These are phyloP conservation scores for Thelonectria blattea DNA, from an alignment of 2,329 filamentous ascomycete genomes.

Conservation along the genomic window DNA sequence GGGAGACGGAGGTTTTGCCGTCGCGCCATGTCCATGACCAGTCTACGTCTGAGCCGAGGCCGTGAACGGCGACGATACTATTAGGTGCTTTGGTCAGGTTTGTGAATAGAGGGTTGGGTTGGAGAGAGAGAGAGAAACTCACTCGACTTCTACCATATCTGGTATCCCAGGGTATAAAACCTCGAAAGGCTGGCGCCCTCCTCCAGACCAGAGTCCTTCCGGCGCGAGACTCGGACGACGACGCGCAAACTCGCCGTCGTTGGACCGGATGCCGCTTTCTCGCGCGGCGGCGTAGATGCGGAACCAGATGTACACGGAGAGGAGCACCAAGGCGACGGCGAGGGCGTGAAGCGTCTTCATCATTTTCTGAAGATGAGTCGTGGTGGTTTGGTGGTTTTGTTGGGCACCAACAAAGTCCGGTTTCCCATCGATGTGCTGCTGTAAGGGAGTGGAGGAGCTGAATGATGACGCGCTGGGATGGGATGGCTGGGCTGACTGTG, in stretches of 20 bases:
- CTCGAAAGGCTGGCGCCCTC: not conserved
- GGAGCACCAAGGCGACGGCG: not conserved
- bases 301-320: not conserved
- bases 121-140: not conserved
- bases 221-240: not conserved
- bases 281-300: not conserved
- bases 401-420: too few species aligned
- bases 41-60: constrained; percentile 30
- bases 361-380: too few species aligned
- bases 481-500: too few species aligned
- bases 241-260: not conserved
- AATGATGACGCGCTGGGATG: too few species aligned
- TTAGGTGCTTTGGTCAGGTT: not conserved
- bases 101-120: not conserved
- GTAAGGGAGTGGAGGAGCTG: not conserved
- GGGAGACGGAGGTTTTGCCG: not conserved
- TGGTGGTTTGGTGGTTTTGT: not conserved
- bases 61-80: constrained; percentile 32
- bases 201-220: not conserved
- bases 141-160: not conserved
- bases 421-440: not conserved
- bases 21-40: constrained; percentile 31
- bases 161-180: not conserved
- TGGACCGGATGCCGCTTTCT: not conserved
- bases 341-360: not conserved